Evolutionary conservation across 345 rosid species (phyloP), one percentile per base, ranked within the genome.

Genomic region (Lepidium didymum): DNA sequence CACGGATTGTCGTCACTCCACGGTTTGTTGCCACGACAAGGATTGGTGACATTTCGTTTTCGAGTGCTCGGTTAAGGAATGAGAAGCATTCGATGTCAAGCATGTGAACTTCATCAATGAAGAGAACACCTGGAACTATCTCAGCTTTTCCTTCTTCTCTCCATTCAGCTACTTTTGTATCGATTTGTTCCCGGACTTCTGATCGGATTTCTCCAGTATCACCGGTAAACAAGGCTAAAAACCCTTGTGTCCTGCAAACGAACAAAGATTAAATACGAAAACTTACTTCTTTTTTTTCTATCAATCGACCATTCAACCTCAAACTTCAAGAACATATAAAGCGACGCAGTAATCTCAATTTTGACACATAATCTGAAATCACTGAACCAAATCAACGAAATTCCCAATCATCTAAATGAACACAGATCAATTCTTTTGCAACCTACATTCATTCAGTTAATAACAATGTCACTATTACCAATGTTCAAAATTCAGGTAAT

Each of bases 21-120:
- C 99, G 72, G 75, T 93, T 87, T 33, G 96, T 90, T 8, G 98
- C 98, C 65, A 88, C 90, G n/a, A 90, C 96, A 21, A 93, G 72
- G 69, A 90, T 93, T 21, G 97, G 97, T 53, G 99, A 89, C 97
- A 91, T 91, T 72, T 94, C 99, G 70, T 87, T 94, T 76, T 93
- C 99, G 2, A 93, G 83, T 56, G 97, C 98, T 60, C 98, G 87
- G 75, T 93, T 90, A 29, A 90, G 82, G 86, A 93, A 93, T 13
- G 99, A 94, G 87, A 94, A 94, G 79, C 99, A 94, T 82, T 94
- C 99, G 0, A 94, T 89, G 58, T 94, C 99, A 43, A 94, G 96
- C 97, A 91, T 91, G 84, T 94, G 99, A 19, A 91, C 96, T 69
- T 94, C 99, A 50, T 94, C 96, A 5, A 94, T 94, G 82, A 94